Base-by-base conservation (phyloP, 2,329 filamentous ascomycete species). In the Botryotinia narcissicola region DNA sequence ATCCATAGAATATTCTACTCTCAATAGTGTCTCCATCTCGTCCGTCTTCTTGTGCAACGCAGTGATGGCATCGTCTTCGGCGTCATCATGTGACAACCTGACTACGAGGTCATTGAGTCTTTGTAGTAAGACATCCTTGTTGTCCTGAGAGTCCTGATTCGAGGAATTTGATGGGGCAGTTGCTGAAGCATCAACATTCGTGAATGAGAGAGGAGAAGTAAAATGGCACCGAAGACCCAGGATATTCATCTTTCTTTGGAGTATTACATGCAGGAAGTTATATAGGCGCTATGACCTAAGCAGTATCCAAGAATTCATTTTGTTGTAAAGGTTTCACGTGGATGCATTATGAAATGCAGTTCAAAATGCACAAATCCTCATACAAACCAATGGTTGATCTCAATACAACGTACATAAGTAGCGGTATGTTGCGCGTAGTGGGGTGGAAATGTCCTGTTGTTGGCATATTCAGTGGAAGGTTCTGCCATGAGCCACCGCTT, bases 41-140 rank as follows among this genome's bases (percentile, higher is more conserved):
- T 83, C 81, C 37, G 84, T 80, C 68, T 82, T 80, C 29, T 78
- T 76, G 61, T 83, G 80, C 18, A 84, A 78, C 22, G 78, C 76
- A 20, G 77, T 78, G 22, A 81, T 76, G 25, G 80, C 78, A n/a
- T 75, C 73, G 75, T 79, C 77, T 54, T 79, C 76, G 3, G 81
- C 73, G 42, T 74, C 74, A 54, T 80, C 75, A 44, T 78, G 75
- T 29, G 79, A 78, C n/a, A 82, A 70, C 32, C 79, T 77, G 37
- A 75, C 74, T 4, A 81, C 80, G 22, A 84, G 75, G 68, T 80
- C 80, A 62, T 80, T 77, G 9, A 84, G 78, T 71, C 81, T 74
- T 70, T 81, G 78, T 29, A 81, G 74, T 9, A 81, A 75, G 16
- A 80, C 79, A 75, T 81, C 80, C 68, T 79, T 80, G 68, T 77